Conservation (phyloP, 73 alveolate genomes). For the Blepharisma stoltei region DNA sequence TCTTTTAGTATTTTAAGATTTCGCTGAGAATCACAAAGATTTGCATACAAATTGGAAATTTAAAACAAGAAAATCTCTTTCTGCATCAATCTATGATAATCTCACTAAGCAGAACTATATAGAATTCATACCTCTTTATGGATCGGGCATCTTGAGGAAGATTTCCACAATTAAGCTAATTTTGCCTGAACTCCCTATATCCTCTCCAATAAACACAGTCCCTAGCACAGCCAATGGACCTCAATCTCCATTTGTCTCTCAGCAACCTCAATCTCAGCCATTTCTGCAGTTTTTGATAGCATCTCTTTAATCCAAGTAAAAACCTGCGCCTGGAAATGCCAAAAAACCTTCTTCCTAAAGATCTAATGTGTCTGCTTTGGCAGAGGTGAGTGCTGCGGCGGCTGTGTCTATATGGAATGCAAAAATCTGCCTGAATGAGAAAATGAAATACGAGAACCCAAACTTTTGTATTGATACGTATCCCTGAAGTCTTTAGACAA, state of each 20-base stretch:
- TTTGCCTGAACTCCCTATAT: not conserved
- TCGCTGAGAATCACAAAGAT: too few species aligned
- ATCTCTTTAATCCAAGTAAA: not conserved
- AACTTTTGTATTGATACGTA: slow-evolving; percentile 39
- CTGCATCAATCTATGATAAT: too few species aligned
- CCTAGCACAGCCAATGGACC: not conserved
- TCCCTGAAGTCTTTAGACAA: slow-evolving; percentile 54
- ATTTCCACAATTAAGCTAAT: not conserved
- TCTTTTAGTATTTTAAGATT: too few species aligned
- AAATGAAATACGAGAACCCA: slow-evolving; percentile 34
- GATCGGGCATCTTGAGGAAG: not conserved
- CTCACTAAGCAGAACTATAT: too few species aligned
- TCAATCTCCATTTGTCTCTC: not conserved
- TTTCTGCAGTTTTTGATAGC: not conserved
- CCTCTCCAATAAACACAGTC: not conserved
- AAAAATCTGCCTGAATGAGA: slow-evolving; percentile 50
- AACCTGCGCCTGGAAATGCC: slow-evolving; percentile 48
- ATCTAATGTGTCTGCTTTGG: slow-evolving; percentile 68
- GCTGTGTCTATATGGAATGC: slow-evolving; percentile 59
- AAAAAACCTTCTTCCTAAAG: slow-evolving; percentile 55
- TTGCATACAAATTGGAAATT: too few species aligned
- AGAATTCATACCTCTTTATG: not conserved
- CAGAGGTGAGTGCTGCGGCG: slow-evolving; percentile 50
- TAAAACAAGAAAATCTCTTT: too few species aligned
- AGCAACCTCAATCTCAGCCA: not conserved